phyloP scores from a whole-genome alignment of 202 grass and related monocot species.

The Tripidium arundinaceum region DNA sequence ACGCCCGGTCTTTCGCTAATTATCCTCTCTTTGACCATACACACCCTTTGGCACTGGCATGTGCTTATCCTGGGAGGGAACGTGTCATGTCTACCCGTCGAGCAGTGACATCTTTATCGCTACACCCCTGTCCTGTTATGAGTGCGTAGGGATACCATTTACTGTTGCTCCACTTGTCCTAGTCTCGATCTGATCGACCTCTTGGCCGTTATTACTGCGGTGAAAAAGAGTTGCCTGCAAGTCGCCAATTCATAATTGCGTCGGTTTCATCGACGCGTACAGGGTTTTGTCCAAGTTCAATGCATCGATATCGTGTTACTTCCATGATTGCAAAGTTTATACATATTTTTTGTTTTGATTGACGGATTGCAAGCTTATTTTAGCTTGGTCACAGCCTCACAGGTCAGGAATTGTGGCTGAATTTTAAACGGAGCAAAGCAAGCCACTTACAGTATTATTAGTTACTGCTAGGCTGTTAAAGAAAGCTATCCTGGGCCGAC shows the following conservation, averaged over 20 bases:
- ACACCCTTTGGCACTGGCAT: neutral
- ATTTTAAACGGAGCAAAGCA: neutral
- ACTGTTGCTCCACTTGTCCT: neutral
- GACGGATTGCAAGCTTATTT: neutral
- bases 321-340: neutral
- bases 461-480: neutral
- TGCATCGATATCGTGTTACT: neutral
- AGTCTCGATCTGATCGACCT: neutral
- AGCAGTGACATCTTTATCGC: conserved; percentile 4
- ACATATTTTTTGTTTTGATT: neutral
- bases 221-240: neutral
- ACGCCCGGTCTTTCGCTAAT: neutral
- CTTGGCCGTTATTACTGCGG: neutral
- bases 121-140: neutral
- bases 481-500: neutral
- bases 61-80: conserved; percentile 13
- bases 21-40: conserved; percentile 25
- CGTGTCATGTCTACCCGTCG: neutral
- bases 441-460: neutral
- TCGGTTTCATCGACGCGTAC: neutral
- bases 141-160: neutral
- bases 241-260: neutral
- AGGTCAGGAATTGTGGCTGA: neutral
- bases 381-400: neutral
- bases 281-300: neutral